Base-by-base conservation (phyloP, 768 basidiomycete species). In the Crepidotus variabilis region DNA sequence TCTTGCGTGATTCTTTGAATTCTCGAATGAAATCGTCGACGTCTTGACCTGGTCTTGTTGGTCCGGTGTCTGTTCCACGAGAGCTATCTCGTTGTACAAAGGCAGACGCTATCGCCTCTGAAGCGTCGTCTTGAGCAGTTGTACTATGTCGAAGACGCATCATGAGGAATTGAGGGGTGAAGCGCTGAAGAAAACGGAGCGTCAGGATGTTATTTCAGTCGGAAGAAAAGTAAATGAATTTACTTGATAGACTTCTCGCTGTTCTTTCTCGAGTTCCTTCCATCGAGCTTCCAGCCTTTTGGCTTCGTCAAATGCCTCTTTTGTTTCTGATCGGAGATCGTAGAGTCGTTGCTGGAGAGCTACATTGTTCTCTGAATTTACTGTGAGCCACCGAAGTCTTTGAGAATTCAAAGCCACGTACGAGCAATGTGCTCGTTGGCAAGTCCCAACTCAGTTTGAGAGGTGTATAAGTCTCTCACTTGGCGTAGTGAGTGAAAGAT, bases 401-500 rank as follows among this genome's bases (percentile, higher is more conserved):
- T 33, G 35, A n/a, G 22, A 32, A 47, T 43, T 47, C 23, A 49
- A 28, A 13, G 47, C 57, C 47, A 75, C 93, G 62, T 64, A 95
- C 94, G 78, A 11, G 94, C 92, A 51, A 98, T 86, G 7, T 85
- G 79, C 63, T 94, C 88, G 63, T 98, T 97, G 35, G 92, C 92
- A 69, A 79, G 75, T 6, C 90, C 88, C 0, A 96, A 79, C 60
- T 89, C 87, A 10, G 87, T 77, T 63, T 94, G 90, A 0, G 85
- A 82, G 58, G 84, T 80, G 60, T 94, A 88, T 56, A 94, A 75
- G 14, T 79, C 77, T 64, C 88, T 87, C 39, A 96, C 92, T 23
- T 78, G 76, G 2, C 84, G 75, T 9, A 96, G 72, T 1, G 90
- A 84, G 70, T 94, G 88, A 60, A 98, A 88, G 59, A 90, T 76